Conservation (phyloP, 306 rosid species). For the Fragaria nilgerrensis region DNA sequence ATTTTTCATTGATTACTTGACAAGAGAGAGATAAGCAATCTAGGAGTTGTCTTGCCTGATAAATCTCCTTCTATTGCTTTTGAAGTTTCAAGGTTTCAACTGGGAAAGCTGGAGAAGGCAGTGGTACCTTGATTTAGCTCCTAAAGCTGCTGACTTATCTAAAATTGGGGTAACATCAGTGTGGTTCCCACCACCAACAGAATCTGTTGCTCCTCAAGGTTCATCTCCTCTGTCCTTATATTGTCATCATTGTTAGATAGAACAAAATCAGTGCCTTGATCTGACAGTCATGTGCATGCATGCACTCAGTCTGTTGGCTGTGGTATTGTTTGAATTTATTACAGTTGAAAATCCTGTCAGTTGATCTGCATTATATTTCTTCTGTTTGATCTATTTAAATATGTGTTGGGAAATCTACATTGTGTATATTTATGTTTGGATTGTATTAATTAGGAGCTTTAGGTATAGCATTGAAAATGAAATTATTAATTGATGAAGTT, state of each 20-base stretch:
- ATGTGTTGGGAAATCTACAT: background rate
- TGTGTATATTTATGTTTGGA: background rate
- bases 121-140: conserved; percentile 67
- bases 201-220: conserved; percentile 75
- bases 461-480: background rate
- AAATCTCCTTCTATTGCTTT: conserved; percentile 23
- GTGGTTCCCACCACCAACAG: conserved; percentile 80
- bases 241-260: background rate
- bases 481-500: background rate
- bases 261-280: background rate
- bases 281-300: conserved; percentile 1
- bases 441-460: background rate
- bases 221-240: conserved; percentile 1
- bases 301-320: background rate
- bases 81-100: conserved; percentile 76
- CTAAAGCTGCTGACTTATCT: conserved; percentile 66
- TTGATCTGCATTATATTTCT: background rate
- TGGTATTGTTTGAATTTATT: background rate
- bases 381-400: background rate
- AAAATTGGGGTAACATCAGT: conserved; percentile 66
- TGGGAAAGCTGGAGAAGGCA: conserved; percentile 89
- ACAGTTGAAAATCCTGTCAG: background rate
- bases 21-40: background rate
- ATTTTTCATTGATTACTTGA: background rate
- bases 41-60: conserved; percentile 9